Conservation (phyloP, 2,329 filamentous ascomycete species). For the Alternaria infectoria region DNA sequence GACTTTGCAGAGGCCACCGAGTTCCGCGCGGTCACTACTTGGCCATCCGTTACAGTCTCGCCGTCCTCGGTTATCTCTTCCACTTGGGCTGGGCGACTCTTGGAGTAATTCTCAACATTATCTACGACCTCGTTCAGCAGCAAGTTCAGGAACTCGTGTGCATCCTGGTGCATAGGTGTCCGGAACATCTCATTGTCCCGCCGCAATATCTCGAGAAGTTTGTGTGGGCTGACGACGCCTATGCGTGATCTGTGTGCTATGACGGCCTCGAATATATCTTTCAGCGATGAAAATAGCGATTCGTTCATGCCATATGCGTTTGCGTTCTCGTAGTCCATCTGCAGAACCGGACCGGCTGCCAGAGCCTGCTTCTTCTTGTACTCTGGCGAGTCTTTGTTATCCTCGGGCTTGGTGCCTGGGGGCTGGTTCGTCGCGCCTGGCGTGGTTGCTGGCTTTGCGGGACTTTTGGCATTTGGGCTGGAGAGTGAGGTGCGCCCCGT, state of each 20-base stretch:
- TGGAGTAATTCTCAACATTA: constrained; percentile 88
- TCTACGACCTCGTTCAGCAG: constrained; percentile 95
- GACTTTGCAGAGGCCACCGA: constrained; percentile 25
- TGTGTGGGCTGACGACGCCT: constrained; percentile 88
- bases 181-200: constrained; percentile 97
- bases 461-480: constrained; percentile 40
- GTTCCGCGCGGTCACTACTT: constrained; percentile 26
- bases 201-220: constrained; percentile 92
- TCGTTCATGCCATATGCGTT: constrained; percentile 89
- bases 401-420: constrained; percentile 74
- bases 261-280: constrained; percentile 93
- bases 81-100: constrained; percentile 58
- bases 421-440: constrained; percentile 61
- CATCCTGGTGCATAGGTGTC: constrained; percentile 96
- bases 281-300: constrained; percentile 90
- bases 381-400: constrained; percentile 92
- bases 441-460: constrained; percentile 47
- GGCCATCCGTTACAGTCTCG: constrained; percentile 22
- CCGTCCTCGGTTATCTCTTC: constrained; percentile 35
- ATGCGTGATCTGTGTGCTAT: constrained; percentile 81
- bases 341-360: constrained; percentile 83
- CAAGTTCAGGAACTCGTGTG: constrained; percentile 94
- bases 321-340: constrained; percentile 81
- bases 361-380: constrained; percentile 98
- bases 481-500: constrained; percentile 56